These are phyloP conservation scores for Melampsora americana DNA, from an alignment of 1,284 basidiomycete genomes.

Conservation along the genomic window DNA sequence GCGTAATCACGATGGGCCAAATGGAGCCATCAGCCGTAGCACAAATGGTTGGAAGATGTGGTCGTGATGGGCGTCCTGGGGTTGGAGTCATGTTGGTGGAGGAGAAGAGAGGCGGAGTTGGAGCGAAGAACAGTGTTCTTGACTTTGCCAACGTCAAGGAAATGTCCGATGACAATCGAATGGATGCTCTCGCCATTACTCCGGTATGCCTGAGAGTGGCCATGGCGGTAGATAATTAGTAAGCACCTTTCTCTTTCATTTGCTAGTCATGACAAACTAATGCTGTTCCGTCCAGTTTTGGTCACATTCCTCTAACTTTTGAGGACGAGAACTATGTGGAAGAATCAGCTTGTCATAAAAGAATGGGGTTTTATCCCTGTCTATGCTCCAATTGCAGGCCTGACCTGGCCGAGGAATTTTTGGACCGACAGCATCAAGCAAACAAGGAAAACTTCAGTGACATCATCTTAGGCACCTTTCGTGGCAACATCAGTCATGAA, in stretches of 20 bases:
- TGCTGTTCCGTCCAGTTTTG: not conserved
- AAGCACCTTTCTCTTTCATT: too few species aligned
- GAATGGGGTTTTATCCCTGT: not conserved
- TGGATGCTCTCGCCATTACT: conserved; percentile 21
- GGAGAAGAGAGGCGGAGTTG: not conserved
- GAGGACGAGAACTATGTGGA: not conserved
- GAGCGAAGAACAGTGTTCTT: not conserved
- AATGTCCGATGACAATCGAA: conserved; percentile 9
- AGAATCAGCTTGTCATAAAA: not conserved
- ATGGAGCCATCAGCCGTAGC: not conserved
- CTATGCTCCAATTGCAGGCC: conserved; percentile 26
- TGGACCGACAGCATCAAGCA: not conserved
- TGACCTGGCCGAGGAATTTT: not conserved
- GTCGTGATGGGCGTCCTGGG: conserved; percentile 5
- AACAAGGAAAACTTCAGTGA: not conserved
- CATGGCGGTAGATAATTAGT: too few species aligned
- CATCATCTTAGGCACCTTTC: not conserved
- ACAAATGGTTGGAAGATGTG: conserved; percentile 16
- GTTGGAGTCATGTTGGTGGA: conserved; percentile 7
- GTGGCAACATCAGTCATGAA: not conserved
- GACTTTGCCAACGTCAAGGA: not conserved
- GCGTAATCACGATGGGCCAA: conserved; percentile 3
- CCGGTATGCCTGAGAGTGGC: conserved; percentile 14
- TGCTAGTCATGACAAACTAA: too few species aligned
- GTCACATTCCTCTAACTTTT: conserved; percentile 5